Percentiles rank a stretch among this genome's conserved stretches.
These are phyloP conservation scores for Cladophialophora exuberans DNA, from an alignment of 2,329 filamentous ascomycete species.

Conservation along the genomic window DNA sequence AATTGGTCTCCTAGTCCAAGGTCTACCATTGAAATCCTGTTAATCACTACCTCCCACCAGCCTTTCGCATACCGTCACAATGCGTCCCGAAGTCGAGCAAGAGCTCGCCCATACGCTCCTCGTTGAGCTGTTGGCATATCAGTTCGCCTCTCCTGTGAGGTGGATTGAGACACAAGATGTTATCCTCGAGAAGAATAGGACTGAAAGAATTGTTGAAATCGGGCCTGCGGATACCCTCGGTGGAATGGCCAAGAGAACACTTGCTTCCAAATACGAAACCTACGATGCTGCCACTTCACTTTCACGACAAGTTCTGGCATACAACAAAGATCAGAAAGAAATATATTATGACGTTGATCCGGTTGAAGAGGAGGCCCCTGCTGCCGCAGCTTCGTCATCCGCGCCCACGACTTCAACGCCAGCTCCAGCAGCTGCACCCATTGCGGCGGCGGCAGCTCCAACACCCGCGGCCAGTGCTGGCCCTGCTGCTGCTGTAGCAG, in stretches of 20 bases:
- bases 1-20: conserved; percentile 5
- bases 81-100: conserved; percentile 99
- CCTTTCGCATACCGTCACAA: conserved; percentile 53
- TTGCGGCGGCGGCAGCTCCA: conserved; percentile 56
- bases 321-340: conserved; percentile 99
- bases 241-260: conserved; percentile 94
- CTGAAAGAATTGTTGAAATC: conserved; percentile 96
- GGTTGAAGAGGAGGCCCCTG: conserved; percentile 81
- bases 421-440: conserved; percentile 58
- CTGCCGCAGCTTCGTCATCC: conserved; percentile 46
- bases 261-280: conserved; percentile 97
- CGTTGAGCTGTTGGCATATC: conserved; percentile 97
- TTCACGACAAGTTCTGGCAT: conserved; percentile 96
- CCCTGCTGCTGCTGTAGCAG: conserved; percentile 82
- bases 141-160: conserved; percentile 97
- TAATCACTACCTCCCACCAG: not conserved
- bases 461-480: conserved; percentile 72
- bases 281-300: conserved; percentile 97
- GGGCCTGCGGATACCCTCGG: conserved; percentile 95
- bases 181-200: conserved; percentile 91
- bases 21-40: not conserved
- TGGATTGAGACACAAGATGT: conserved; percentile 99
- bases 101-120: conserved; percentile 98
- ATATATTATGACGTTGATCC: conserved; percentile 99
- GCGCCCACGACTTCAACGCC: conserved; percentile 51